These are phyloP conservation scores for Suillus spraguei DNA, from an alignment of 768 basidiomycete genomes.

Conservation along the genomic window DNA sequence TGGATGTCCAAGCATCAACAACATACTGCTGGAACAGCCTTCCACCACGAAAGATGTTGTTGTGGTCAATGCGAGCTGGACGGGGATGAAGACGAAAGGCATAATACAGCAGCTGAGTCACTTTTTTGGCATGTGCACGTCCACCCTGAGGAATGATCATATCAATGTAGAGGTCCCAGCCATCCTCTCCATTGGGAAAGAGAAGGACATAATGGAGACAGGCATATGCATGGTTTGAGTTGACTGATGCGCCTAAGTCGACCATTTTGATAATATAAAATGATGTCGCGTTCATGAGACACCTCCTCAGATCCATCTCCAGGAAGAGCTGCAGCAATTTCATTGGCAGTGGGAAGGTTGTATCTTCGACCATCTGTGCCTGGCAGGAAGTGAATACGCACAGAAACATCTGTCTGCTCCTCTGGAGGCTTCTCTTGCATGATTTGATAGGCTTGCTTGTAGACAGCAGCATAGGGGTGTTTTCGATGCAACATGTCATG, in stretches of 20 bases:
- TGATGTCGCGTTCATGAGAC: constrained; percentile 33
- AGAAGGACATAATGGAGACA: too few relatives aligned
- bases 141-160: too few relatives aligned
- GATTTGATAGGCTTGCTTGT: constrained; percentile 36
- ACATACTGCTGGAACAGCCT: too few relatives aligned
- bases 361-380: constrained; percentile 38
- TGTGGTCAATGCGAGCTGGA: too few relatives aligned
- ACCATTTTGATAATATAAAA: constrained; percentile 27
- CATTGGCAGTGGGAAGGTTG: constrained; percentile 45
- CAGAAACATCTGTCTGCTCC: constrained; percentile 17
- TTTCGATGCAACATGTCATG: constrained; percentile 24
- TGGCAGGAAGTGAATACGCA: constrained; percentile 13
- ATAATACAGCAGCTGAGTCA: too few relatives aligned
- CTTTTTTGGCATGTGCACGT: too few relatives aligned
- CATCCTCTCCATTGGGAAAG: too few relatives aligned
- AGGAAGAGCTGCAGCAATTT: constrained; percentile 35
- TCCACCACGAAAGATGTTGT: too few relatives aligned
- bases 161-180: too few relatives aligned
- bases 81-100: too few relatives aligned
- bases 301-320: constrained; percentile 25
- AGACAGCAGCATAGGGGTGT: constrained; percentile 34
- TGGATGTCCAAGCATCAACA: too few relatives aligned
- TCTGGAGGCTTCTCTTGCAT: constrained; percentile 23
- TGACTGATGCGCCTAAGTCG: constrained; percentile 34
- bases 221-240: constrained; percentile 35